Evolutionary conservation across 805 yeast species (phyloP).

Genomic region (Suhomyces tanzawaensis): DNA sequence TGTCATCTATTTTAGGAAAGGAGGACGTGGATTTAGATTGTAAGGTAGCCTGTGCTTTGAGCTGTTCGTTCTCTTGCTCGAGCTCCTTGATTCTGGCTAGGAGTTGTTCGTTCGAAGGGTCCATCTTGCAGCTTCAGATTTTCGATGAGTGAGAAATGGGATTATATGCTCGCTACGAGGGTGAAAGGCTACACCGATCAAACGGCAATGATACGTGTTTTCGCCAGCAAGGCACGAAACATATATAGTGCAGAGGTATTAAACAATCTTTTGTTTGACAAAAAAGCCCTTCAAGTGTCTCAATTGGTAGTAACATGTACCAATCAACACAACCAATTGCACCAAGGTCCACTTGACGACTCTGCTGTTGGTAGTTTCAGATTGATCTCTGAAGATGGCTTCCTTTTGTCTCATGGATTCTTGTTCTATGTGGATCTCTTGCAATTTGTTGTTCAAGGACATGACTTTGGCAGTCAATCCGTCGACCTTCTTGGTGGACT

Average conservation of each 20-base stretch:
- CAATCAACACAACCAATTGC: slow-evolving; percentile 65
- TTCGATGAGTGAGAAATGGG: no score
- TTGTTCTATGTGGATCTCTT: slow-evolving; percentile 64
- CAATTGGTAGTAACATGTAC: slow-evolving; percentile 74
- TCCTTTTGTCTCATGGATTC: slow-evolving; percentile 71
- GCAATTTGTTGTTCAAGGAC: slow-evolving; percentile 55
- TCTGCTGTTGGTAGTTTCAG: slow-evolving; percentile 71
- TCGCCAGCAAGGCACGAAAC: no score
- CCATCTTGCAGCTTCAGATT: neutral
- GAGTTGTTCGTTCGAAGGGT: slow-evolving; percentile 17
- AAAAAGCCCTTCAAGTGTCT: slow-evolving; percentile 77
- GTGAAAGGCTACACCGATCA: no score
- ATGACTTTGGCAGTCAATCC: slow-evolving; percentile 54
- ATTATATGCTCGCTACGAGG: no score
- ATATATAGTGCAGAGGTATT: slow-evolving; percentile 13
- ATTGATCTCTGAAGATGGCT: slow-evolving; percentile 69
- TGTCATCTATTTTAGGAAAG: slow-evolving; percentile 9
- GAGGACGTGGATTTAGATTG: neutral
- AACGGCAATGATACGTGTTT: no score
- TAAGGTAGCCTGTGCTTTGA: slow-evolving; percentile 4
- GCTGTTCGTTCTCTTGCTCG: slow-evolving; percentile 17
- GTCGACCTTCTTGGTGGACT: slow-evolving; percentile 53
- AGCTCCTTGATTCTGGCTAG: slow-evolving; percentile 19
- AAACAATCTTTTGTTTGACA: slow-evolving; percentile 82
- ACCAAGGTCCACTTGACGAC: slow-evolving; percentile 73